These are phyloP conservation scores for Dunaliella primolecta DNA, from an alignment of 139 green algal genomes.

Conservation along the genomic window DNA sequence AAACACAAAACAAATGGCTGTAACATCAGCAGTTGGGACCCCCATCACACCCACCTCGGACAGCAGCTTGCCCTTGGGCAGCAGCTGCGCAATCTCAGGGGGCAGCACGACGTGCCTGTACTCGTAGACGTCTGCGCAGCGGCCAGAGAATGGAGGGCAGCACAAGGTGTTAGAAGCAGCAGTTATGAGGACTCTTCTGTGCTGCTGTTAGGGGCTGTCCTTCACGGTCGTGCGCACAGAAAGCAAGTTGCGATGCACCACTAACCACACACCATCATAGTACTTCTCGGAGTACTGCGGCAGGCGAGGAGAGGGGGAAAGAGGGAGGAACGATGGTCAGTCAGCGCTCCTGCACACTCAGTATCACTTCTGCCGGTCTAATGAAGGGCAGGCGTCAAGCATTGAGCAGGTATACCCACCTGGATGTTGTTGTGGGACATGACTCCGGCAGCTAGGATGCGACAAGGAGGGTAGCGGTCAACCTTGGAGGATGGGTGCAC, in stretches of 20 bases:
- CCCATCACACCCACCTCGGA: conserved; percentile 83
- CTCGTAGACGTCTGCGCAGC: conserved; percentile 28
- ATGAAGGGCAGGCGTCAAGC: too few relatives aligned
- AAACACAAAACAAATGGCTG: too few relatives aligned
- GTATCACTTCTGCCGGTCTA: neutral
- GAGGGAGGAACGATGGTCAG: neutral
- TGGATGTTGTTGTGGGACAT: conserved; percentile 19
- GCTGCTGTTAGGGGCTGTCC: neutral
- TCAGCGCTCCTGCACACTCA: neutral
- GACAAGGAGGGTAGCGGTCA: too few relatives aligned
- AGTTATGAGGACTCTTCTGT: neutral
- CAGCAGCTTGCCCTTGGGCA: conserved; percentile 90
- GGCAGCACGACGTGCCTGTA: conserved; percentile 92
- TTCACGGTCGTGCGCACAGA: neutral
- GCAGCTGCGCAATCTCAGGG: conserved; percentile 78
- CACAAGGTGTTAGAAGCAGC: neutral
- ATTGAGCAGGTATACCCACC: neutral
- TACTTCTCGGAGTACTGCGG: conserved; percentile 94
- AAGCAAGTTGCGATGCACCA: neutral
- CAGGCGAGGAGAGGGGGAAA: neutral
- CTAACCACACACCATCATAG: conserved; percentile 83
- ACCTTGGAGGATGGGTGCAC: too few relatives aligned
- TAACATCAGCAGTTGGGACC: too few relatives aligned
- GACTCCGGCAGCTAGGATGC: too few relatives aligned
- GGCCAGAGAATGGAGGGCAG: neutral